These are phyloP conservation scores for Talaromyces sp. DNA, from an alignment of 2,329 filamentous ascomycete species.

Conservation along the genomic window DNA sequence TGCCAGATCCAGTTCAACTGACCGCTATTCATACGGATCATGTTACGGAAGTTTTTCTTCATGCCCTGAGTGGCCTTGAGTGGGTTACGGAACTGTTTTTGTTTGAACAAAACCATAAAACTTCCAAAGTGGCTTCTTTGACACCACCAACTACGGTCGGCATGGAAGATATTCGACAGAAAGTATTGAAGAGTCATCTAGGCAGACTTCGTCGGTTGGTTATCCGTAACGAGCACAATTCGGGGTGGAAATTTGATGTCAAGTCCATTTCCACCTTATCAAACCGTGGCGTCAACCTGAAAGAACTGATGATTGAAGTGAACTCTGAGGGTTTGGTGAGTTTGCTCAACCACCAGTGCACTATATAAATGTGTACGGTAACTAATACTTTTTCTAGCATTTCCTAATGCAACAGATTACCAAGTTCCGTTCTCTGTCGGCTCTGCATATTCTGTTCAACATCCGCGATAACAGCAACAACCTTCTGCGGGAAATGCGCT, in stretches of 20 bases:
- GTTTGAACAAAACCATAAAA: constrained; percentile 50
- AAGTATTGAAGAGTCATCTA: constrained; percentile 56
- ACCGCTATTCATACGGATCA: constrained; percentile 60
- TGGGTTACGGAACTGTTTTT: constrained; percentile 56
- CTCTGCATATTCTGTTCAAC: constrained; percentile 18
- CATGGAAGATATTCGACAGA: constrained; percentile 54
- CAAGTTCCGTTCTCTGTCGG: constrained; percentile 16
- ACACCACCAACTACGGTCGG: constrained; percentile 46
- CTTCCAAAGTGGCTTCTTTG: constrained; percentile 47
- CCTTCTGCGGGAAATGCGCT: constrained; percentile 16
- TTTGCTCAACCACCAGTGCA: background rate
- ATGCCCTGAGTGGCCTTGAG: constrained; percentile 51
- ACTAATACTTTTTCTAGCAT: constrained; percentile 12
- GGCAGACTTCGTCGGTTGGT: constrained; percentile 51
- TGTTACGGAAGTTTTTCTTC: constrained; percentile 41
- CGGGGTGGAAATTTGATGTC: constrained; percentile 47
- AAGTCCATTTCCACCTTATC: constrained; percentile 13
- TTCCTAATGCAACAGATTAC: constrained; percentile 16
- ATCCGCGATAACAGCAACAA: constrained; percentile 9
- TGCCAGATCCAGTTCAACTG: constrained; percentile 53
- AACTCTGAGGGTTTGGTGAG: constrained; percentile 18
- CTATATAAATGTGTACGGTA: background rate
- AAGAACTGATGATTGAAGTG: constrained; percentile 17
- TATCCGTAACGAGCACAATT: constrained; percentile 53
- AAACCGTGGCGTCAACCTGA: constrained; percentile 12